Evolutionary conservation across 2,329 filamentous ascomycete genomes (phyloP).

Genomic region (Colletotrichum spinosum): DNA sequence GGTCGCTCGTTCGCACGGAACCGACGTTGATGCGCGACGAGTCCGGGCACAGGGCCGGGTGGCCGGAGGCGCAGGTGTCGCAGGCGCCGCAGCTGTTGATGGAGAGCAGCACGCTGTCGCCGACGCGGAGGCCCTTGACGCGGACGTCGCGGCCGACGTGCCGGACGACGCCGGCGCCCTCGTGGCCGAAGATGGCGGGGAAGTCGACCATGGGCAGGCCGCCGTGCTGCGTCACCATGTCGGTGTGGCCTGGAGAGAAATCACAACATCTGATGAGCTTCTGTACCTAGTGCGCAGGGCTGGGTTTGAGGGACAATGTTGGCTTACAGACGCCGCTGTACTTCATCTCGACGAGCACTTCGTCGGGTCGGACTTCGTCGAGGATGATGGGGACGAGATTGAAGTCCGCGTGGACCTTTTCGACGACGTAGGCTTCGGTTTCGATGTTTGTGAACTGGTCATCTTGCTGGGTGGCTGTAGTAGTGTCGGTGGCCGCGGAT

Average conservation of each 20-base stretch:
- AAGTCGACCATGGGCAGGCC: conserved; percentile 56
- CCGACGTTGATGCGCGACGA: conserved; percentile 57
- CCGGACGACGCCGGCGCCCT: conserved; percentile 92
- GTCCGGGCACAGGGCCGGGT: conserved; percentile 86
- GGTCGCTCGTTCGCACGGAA: conserved; percentile 80
- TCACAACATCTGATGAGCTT: background rate
- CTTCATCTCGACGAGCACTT: conserved; percentile 92
- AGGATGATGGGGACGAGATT: conserved; percentile 23
- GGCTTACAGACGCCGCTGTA: conserved; percentile 81
- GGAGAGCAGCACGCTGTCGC: conserved; percentile 90
- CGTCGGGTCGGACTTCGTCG: conserved; percentile 68
- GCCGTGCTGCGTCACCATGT: conserved; percentile 55
- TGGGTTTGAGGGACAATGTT: background rate
- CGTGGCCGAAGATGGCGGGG: conserved; percentile 88
- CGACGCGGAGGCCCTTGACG: conserved; percentile 89
- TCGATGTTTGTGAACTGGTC: conserved; percentile 7
- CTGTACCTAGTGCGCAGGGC: background rate
- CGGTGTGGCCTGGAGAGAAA: conserved; percentile 70
- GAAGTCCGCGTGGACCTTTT: conserved; percentile 23
- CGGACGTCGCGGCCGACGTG: conserved; percentile 95
- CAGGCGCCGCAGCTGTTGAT: conserved; percentile 96
- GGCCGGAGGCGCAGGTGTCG: conserved; percentile 99
- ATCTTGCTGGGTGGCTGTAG: background rate
- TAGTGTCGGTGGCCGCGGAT: background rate
- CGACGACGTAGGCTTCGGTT: conserved; percentile 23